These are phyloP conservation scores for Geosmithia flava DNA, from an alignment of 2,329 filamentous ascomycete species.

Conservation along the genomic window DNA sequence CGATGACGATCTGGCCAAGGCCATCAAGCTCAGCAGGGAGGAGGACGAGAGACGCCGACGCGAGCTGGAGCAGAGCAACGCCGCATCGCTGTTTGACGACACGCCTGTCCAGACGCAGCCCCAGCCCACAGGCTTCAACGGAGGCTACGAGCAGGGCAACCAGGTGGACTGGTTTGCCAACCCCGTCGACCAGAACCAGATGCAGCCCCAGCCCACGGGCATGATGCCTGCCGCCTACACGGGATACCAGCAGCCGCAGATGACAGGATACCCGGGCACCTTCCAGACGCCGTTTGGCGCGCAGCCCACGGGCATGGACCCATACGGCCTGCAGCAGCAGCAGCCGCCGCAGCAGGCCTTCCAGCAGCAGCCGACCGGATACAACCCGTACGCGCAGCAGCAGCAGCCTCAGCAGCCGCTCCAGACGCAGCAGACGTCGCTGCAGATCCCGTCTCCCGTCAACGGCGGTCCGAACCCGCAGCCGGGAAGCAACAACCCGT, in stretches of 20 bases:
- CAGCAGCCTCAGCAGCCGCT: constrained; percentile 6
- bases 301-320: constrained; percentile 50
- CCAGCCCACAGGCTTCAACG: constrained; percentile 83
- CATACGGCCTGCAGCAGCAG: constrained; percentile 45
- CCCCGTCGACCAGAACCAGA: constrained; percentile 64
- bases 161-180: constrained; percentile 98
- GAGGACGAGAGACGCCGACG: constrained; percentile 84
- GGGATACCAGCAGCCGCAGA: constrained; percentile 32
- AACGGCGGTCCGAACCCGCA: constrained; percentile 51
- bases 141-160: constrained; percentile 93
- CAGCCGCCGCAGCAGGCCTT: constrained; percentile 33
- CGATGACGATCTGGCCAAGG: constrained; percentile 85
- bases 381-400: constrained; percentile 38
- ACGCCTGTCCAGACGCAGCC: constrained; percentile 51
- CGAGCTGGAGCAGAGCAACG: constrained; percentile 79
- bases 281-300: constrained; percentile 56
- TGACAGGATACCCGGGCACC: constrained; percentile 41
- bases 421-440: constrained; percentile 20
- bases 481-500: constrained; percentile 88
- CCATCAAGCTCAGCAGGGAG: constrained; percentile 86
- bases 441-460: constrained; percentile 23
- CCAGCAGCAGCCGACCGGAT: constrained; percentile 39
- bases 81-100: constrained; percentile 81
- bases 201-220: constrained; percentile 67
- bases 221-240: constrained; percentile 46